phyloP scores from a whole-genome alignment of 805 yeast species.

The Ogataea nitratoaversa region DNA sequence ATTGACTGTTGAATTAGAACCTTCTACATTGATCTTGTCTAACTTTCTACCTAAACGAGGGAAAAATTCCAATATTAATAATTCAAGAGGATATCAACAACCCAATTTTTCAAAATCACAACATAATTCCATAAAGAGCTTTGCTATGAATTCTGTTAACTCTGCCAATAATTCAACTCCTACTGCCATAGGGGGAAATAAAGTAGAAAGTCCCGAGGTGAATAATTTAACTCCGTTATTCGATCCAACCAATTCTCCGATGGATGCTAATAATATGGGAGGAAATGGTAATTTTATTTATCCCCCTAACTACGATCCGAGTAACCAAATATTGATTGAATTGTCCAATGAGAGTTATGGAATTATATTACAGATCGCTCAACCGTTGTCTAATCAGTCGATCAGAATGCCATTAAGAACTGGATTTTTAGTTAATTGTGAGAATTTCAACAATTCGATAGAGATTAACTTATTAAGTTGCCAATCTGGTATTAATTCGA shows the following conservation, averaged over 20 bases:
- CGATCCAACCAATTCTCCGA: constrained; percentile 25
- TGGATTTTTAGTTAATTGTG: constrained; percentile 54
- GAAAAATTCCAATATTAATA: not conserved
- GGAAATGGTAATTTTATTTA: not conserved
- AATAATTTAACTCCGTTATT: constrained; percentile 23
- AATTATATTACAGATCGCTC: constrained; percentile 52
- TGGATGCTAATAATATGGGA: constrained; percentile 13
- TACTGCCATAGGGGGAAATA: constrained; percentile 3
- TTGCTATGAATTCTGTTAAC: constrained; percentile 2
- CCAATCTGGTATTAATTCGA: constrained; percentile 59
- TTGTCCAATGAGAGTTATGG: constrained; percentile 51
- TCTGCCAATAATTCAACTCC: too few relatives aligned
- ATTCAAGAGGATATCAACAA: not conserved
- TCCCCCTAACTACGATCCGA: not conserved
- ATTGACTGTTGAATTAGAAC: constrained; percentile 56
- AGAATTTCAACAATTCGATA: constrained; percentile 30
- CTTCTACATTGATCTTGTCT: constrained; percentile 40
- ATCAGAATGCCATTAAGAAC: constrained; percentile 66
- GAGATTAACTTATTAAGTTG: constrained; percentile 72
- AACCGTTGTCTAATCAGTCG: constrained; percentile 68
- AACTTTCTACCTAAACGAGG: constrained; percentile 13
- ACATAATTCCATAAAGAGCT: constrained; percentile 6
- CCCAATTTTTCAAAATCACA: not conserved
- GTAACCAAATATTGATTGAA: constrained; percentile 38
- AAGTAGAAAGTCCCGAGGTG: constrained; percentile 28